A percentile compares a stretch with the other conserved stretches of the same genome.
Evolutionary conservation across 805 yeast genomes (phyloP).

Genomic region (Candida hungchunana): DNA sequence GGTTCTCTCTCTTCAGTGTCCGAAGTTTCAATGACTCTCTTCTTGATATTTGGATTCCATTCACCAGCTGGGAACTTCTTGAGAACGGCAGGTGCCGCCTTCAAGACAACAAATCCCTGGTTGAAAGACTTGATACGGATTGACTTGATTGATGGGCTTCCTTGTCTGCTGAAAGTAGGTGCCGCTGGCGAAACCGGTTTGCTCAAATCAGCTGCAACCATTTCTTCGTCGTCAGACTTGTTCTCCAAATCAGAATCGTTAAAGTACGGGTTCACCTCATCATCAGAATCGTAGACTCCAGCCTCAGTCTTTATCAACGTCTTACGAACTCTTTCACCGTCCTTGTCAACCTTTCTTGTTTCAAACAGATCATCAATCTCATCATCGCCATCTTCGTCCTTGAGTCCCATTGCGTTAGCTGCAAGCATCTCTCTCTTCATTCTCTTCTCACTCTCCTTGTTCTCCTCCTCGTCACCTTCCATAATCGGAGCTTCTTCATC

Average conservation of each 20-base stretch:
- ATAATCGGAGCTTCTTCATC: slow-evolving; percentile 98
- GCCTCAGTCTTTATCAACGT: slow-evolving; percentile 82
- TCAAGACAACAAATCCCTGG: slow-evolving; percentile 55
- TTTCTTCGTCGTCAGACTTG: slow-evolving; percentile 39
- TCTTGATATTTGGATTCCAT: slow-evolving; percentile 68
- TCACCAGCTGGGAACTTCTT: slow-evolving; percentile 70
- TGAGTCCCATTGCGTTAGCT: slow-evolving; percentile 66
- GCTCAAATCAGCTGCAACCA: slow-evolving; percentile 36
- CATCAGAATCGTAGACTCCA: slow-evolving; percentile 74
- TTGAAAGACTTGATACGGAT: slow-evolving; percentile 43
- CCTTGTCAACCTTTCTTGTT: slow-evolving; percentile 79
- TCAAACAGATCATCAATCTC: slow-evolving; percentile 66
- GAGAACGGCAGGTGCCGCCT: slow-evolving; percentile 58
- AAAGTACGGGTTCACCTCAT: slow-evolving; percentile 79
- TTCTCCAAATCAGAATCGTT: slow-evolving; percentile 62
- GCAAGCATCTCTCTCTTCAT: slow-evolving; percentile 80
- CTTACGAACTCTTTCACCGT: slow-evolving; percentile 80
- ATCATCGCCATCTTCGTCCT: slow-evolving; percentile 58
- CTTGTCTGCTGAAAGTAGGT: slow-evolving; percentile 11
- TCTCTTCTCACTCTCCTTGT: slow-evolving; percentile 79
- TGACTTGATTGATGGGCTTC: slow-evolving; percentile 23
- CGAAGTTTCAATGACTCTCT: slow-evolving; percentile 29
- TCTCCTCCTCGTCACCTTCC: slow-evolving; percentile 94
- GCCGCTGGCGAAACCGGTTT: slow-evolving; percentile 24
- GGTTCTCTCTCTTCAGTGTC: slow-evolving; percentile 27